phyloP scores from a whole-genome alignment of 2,329 filamentous ascomycete genomes.

The Aspergillus oerlinghausenensis region DNA sequence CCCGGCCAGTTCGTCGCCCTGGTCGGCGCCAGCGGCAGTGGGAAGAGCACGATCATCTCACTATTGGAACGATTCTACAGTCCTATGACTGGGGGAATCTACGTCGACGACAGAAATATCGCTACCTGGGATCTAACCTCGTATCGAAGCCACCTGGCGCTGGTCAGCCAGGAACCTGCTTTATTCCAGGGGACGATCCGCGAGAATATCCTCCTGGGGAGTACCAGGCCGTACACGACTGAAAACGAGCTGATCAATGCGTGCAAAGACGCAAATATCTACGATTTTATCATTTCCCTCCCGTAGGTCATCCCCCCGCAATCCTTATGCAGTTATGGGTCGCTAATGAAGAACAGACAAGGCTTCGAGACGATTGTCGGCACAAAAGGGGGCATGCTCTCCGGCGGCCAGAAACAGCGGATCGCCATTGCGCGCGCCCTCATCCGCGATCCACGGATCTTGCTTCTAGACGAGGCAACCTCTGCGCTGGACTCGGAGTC shows the following conservation, averaged over 20 bases:
- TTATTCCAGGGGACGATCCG: constrained; percentile 87
- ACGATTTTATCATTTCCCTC: constrained; percentile 85
- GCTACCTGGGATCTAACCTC: constrained; percentile 75
- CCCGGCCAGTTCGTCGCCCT: constrained; percentile 59
- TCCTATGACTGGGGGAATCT: constrained; percentile 72
- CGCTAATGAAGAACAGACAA: constrained; percentile 44
- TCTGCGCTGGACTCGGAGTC: constrained; percentile 49
- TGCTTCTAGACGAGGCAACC: constrained; percentile 75
- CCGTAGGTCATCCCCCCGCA: constrained; percentile 46
- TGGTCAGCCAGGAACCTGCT: constrained; percentile 92
- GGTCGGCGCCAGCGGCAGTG: constrained; percentile 87
- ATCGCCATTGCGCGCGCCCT: constrained; percentile 89
- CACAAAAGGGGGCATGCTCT: constrained; percentile 77
- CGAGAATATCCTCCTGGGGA: constrained; percentile 84
- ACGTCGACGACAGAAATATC: constrained; percentile 78
- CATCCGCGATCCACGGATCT: constrained; percentile 79
- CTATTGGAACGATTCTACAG: constrained; percentile 94
- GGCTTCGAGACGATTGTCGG: constrained; percentile 84
- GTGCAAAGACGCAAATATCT: constrained; percentile 87
- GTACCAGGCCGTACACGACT: constrained; percentile 59
- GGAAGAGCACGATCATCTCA: constrained; percentile 90
- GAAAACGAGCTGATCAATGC: constrained; percentile 72
- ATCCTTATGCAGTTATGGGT: neutral
- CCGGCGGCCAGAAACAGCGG: constrained; percentile 90
- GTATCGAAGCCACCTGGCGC: constrained; percentile 76